Evolutionary conservation across 352 stramenopile genomes (phyloP).

Genomic region (Ophiocytium majus): DNA sequence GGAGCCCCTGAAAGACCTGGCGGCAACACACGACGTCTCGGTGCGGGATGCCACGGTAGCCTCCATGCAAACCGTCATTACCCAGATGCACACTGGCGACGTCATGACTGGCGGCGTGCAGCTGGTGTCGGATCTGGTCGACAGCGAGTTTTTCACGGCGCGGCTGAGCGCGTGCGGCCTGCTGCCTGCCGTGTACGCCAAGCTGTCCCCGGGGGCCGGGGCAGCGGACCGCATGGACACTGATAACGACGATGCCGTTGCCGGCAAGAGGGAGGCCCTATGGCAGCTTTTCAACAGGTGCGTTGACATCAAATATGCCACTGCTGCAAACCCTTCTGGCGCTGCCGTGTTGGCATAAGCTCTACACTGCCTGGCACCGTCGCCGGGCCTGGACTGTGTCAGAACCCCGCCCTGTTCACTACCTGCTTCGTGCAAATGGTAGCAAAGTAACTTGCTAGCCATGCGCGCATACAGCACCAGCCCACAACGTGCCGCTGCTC

Average conservation of each 20-base stretch:
- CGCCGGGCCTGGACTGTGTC: too few relatives aligned
- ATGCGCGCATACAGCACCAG: too few relatives aligned
- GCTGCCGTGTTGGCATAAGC: too few relatives aligned
- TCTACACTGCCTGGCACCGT: too few relatives aligned
- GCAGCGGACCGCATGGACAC: neutral
- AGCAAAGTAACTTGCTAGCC: too few relatives aligned
- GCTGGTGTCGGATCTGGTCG: constrained; percentile 85
- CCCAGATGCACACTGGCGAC: constrained; percentile 74
- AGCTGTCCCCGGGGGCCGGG: constrained; percentile 22
- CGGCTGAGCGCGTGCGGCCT: constrained; percentile 70
- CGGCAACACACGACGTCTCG: constrained; percentile 86
- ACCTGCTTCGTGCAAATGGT: too few relatives aligned
- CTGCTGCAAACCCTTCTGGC: too few relatives aligned
- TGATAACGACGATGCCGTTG: constrained; percentile 36
- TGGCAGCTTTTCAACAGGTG: too few relatives aligned
- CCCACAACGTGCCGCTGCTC: too few relatives aligned
- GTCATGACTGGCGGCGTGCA: constrained; percentile 83
- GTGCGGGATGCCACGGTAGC: constrained; percentile 77
- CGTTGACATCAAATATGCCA: too few relatives aligned
- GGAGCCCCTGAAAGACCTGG: constrained; percentile 83
- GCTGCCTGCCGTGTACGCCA: constrained; percentile 60
- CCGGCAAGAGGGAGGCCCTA: constrained; percentile 21
- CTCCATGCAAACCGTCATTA: constrained; percentile 79
- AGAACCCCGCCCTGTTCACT: too few relatives aligned
- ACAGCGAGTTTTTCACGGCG: constrained; percentile 90